Conservation (phyloP, 495 filamentous ascomycete genomes). For the Neurospora cerealis region DNA sequence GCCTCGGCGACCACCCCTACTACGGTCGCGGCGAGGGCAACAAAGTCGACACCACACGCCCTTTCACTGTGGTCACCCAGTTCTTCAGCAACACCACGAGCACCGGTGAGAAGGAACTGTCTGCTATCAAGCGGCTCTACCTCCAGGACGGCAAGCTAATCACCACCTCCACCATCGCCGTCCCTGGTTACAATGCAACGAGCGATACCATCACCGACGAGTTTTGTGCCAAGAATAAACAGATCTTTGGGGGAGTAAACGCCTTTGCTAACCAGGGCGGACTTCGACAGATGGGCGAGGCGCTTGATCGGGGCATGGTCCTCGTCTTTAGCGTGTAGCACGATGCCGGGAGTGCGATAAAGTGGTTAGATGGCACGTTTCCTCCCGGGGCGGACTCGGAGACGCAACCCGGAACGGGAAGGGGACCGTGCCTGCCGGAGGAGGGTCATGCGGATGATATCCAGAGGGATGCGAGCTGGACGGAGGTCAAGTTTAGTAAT, state of each 20-base stretch:
- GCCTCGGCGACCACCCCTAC: constrained; percentile 42
- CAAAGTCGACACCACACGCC: constrained; percentile 17
- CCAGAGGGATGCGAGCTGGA: constrained; percentile 32
- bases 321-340: constrained; percentile 54
- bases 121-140: constrained; percentile 51
- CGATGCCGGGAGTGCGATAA: constrained; percentile 53
- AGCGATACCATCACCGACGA: constrained; percentile 42
- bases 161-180: constrained; percentile 3
- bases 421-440: constrained; percentile 46
- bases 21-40: constrained; percentile 29
- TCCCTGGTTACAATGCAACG: constrained; percentile 4
- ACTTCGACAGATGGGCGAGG: constrained; percentile 45
- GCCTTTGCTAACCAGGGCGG: constrained; percentile 45
- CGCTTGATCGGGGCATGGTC: constrained; percentile 51
- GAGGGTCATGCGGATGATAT: constrained; percentile 46
- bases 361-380: constrained; percentile 46
- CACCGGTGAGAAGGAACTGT: constrained; percentile 29
- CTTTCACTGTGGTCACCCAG: constrained; percentile 56
- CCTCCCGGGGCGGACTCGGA: constrained; percentile 2
- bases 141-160: constrained; percentile 47
- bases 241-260: constrained; percentile 12
- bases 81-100: constrained; percentile 43
- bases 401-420: constrained; percentile 37
- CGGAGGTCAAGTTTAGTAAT: constrained; percentile 56
- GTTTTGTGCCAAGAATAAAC: constrained; percentile 41